These are phyloP conservation scores for Botrytis galanthina DNA, from an alignment of 2,329 filamentous ascomycete species.

Conservation along the genomic window DNA sequence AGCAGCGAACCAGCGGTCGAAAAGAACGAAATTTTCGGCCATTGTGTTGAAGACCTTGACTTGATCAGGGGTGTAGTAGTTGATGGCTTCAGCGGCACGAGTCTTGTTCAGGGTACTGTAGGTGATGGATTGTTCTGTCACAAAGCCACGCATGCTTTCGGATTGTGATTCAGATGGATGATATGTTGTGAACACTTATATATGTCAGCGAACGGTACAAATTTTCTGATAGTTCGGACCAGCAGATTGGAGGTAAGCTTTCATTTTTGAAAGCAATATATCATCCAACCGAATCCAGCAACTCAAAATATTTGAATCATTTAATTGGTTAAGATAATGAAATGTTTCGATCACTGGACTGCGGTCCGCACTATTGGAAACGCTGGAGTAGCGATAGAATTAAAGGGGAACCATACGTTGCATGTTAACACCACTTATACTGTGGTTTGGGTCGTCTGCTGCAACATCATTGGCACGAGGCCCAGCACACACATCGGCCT, in stretches of 20 bases:
- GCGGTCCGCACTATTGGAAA: neutral
- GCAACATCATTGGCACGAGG: slow-evolving; percentile 42
- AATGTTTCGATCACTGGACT: neutral
- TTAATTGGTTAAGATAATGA: neutral
- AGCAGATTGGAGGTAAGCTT: neutral
- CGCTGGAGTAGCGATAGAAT: neutral
- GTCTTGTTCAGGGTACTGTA: slow-evolving; percentile 40
- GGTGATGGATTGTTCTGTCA: slow-evolving; percentile 43
- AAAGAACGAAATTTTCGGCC: slow-evolving; percentile 45
- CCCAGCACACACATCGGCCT: slow-evolving; percentile 40
- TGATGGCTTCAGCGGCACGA: slow-evolving; percentile 44
- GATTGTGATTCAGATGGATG: slow-evolving; percentile 36
- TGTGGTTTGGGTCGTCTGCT: slow-evolving; percentile 45
- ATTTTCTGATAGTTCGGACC: neutral
- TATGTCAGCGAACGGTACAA: slow-evolving; percentile 18
- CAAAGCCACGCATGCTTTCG: slow-evolving; percentile 43
- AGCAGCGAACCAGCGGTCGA: slow-evolving; percentile 45
- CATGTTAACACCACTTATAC: slow-evolving; percentile 44
- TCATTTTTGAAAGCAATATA: neutral
- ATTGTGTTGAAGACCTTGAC: slow-evolving; percentile 43
- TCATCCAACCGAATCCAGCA: neutral
- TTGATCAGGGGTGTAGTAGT: slow-evolving; percentile 45
- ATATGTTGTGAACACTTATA: slow-evolving; percentile 40
- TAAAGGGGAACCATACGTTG: slow-evolving; percentile 32
- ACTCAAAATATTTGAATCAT: neutral